Evolutionary conservation across 495 filamentous ascomycete genomes (phyloP).

Genomic region (Penicillium robsamsonii): DNA sequence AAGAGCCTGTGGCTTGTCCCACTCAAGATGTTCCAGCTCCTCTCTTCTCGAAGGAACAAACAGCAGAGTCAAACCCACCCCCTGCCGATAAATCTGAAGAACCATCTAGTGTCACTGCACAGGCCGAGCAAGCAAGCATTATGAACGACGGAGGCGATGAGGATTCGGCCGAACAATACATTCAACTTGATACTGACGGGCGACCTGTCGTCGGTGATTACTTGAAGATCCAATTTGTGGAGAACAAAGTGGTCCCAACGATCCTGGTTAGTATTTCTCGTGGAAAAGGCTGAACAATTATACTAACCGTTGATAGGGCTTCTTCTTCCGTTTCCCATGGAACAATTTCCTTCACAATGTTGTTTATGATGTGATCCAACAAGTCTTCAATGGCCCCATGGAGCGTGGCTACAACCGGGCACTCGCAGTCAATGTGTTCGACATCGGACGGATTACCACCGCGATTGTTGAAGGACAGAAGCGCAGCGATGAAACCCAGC

Average conservation of each 20-base stretch:
- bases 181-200: conserved; percentile 62
- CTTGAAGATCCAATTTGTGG: conserved; percentile 95
- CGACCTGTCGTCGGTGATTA: conserved; percentile 95
- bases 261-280: conserved; percentile 67
- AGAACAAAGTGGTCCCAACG: conserved; percentile 90
- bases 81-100: conserved; percentile 27
- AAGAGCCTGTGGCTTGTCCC: conserved; percentile 46
- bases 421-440: conserved; percentile 91
- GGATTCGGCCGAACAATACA: conserved; percentile 39
- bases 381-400: conserved; percentile 99
- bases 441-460: conserved; percentile 83
- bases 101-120: conserved; percentile 23
- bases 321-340: conserved; percentile 99
- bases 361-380: conserved; percentile 97
- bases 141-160: conserved; percentile 32
- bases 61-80: conserved; percentile 15
- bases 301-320: conserved; percentile 54
- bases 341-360: conserved; percentile 99
- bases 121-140: conserved; percentile 18
- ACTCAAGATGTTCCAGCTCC: conserved; percentile 69
- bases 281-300: not conserved
- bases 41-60: conserved; percentile 50
- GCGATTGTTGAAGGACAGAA: conserved; percentile 88
- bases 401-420: conserved; percentile 90
- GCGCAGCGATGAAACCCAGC: conserved; percentile 79